phyloP scores from a whole-genome alignment of 2,329 filamentous ascomycete species.

The Fusarium sp. region DNA sequence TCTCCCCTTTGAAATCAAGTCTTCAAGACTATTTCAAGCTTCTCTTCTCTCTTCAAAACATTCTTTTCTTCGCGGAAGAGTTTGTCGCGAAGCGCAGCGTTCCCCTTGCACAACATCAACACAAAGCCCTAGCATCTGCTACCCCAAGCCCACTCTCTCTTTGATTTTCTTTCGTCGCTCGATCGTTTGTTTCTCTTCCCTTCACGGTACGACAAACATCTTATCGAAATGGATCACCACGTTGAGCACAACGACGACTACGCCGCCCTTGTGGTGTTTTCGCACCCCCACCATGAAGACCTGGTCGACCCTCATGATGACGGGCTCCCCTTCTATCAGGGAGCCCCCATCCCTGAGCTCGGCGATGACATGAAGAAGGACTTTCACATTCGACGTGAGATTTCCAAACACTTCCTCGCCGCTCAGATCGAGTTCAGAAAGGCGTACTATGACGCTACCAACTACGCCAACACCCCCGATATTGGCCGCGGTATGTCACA shows the following conservation, averaged over 20 bases:
- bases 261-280: not conserved
- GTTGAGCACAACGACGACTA: not conserved
- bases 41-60: not conserved
- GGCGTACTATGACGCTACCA: too few species aligned
- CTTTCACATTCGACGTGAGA: not conserved
- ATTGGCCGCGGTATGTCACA: not conserved
- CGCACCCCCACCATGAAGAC: not conserved
- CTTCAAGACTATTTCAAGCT: not conserved
- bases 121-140: not conserved
- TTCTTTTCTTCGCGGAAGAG: not conserved
- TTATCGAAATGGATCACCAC: not conserved
- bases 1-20: not conserved
- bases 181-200: not conserved
- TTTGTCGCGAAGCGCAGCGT: not conserved
- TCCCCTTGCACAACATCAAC: not conserved
- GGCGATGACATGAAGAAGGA: not conserved
- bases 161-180: not conserved
- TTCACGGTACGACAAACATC: not conserved
- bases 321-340: not conserved
- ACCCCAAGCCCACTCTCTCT: not conserved
- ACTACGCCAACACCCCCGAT: too few species aligned
- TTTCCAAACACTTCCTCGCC: not conserved
- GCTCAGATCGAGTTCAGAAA: too few species aligned
- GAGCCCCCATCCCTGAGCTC: too few species aligned
- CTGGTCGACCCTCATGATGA: not conserved